Percentiles rank a stretch among this genome's conserved stretches.
phyloP scores from a whole-genome alignment of 495 filamentous ascomycete species.

The Chaetomium fimeti region DNA sequence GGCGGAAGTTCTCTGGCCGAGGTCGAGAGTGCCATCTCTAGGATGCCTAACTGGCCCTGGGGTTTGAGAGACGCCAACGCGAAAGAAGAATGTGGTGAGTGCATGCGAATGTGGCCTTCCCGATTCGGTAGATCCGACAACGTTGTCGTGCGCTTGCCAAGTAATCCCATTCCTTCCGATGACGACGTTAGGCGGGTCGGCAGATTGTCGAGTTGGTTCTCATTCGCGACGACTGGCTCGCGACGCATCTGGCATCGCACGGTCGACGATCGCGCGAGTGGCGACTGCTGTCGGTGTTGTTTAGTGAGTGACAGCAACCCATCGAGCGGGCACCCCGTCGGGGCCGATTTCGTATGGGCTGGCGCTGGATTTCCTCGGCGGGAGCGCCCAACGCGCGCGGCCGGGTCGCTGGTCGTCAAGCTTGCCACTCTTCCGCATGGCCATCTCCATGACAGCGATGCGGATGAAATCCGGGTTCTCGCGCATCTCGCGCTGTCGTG shows the following conservation, averaged over 20 bases:
- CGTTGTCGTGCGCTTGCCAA: constrained; percentile 14
- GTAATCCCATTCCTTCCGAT: constrained; percentile 8
- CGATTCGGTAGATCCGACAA: constrained; percentile 1
- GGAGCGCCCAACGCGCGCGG: constrained; percentile 80
- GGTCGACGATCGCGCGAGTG: not conserved
- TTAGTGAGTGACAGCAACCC: constrained; percentile 40
- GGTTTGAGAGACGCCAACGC: not conserved
- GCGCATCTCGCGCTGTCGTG: constrained; percentile 81
- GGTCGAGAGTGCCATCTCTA: not conserved
- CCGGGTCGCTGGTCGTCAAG: constrained; percentile 81
- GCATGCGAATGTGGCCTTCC: constrained; percentile 12
- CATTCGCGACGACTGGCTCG: constrained; percentile 5
- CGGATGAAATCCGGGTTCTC: constrained; percentile 95
- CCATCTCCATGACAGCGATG: constrained; percentile 93
- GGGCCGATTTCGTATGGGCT: constrained; percentile 52
- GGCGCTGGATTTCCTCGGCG: constrained; percentile 65
- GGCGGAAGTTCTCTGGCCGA: not conserved
- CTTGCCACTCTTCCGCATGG: constrained; percentile 91
- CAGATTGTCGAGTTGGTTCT: not conserved
- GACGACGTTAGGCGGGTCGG: constrained; percentile 18
- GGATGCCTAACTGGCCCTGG: not conserved
- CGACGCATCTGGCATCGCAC: not conserved
- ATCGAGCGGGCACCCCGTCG: constrained; percentile 53
- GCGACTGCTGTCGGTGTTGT: not conserved
- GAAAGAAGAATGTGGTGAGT: not conserved